phyloP scores from a whole-genome alignment of 2,329 filamentous ascomycete genomes.

The Pleurostoma richardsiae region DNA sequence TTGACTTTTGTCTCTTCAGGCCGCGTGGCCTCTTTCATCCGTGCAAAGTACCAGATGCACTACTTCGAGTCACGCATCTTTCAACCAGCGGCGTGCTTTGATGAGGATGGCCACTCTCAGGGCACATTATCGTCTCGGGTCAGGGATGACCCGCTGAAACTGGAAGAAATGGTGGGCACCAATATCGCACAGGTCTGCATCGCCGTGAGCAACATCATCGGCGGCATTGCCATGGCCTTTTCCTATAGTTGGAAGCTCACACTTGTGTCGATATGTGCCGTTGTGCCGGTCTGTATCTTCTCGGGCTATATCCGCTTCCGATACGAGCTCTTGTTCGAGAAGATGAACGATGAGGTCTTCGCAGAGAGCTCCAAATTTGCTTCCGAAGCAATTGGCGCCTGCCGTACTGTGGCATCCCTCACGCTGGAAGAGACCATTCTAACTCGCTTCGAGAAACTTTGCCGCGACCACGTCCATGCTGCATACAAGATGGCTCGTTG shows the following conservation, averaged over 20 bases:
- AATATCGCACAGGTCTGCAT: constrained; percentile 61
- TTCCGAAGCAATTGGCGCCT: constrained; percentile 56
- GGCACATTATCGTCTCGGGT: constrained; percentile 54
- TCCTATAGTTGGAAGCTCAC: constrained; percentile 73
- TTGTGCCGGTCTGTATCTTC: constrained; percentile 24
- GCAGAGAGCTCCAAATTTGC: constrained; percentile 59
- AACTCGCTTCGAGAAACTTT: constrained; percentile 25
- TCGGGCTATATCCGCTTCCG: constrained; percentile 37
- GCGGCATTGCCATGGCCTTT: constrained; percentile 63
- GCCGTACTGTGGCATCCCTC: constrained; percentile 56
- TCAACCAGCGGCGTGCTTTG: constrained; percentile 56
- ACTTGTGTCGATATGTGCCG: constrained; percentile 42
- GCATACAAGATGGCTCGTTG: constrained; percentile 23
- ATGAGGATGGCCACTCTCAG: constrained; percentile 52
- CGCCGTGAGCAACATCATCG: constrained; percentile 60
- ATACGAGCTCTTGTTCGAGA: constrained; percentile 52
- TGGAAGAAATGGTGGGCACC: constrained; percentile 56
- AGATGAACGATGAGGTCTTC: constrained; percentile 52
- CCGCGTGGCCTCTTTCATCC: constrained; percentile 3
- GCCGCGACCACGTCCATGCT: constrained; percentile 24
- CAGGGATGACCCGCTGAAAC: constrained; percentile 49
- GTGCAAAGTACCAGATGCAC: neutral
- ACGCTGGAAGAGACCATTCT: constrained; percentile 56
- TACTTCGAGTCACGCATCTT: constrained; percentile 48
- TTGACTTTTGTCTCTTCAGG: constrained; percentile 4